phyloP scores from a whole-genome alignment of 805 yeast species.

The Kluyveromyces wickerhamii region DNA sequence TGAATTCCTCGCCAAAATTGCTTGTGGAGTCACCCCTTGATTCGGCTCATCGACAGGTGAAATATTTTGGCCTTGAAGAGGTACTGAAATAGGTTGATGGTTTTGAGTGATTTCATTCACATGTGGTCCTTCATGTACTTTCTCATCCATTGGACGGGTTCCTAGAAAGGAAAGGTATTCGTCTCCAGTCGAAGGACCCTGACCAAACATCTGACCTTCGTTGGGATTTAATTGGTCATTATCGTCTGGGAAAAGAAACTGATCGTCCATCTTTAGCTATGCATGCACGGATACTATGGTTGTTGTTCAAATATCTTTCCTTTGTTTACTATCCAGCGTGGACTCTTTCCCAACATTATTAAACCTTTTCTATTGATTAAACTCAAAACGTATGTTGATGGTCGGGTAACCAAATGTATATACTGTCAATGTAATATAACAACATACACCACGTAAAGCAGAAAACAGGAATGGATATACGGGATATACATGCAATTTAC shows the following conservation, averaged over 20 bases:
- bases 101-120: background rate
- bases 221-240: background rate
- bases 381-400: too few species aligned
- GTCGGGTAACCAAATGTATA: too few species aligned
- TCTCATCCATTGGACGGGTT: slow-evolving; percentile 39
- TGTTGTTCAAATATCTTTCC: background rate
- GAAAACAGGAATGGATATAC: too few species aligned
- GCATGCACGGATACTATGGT: background rate
- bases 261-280: slow-evolving; percentile 8
- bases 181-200: slow-evolving; percentile 6
- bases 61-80: background rate
- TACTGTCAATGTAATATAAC: too few species aligned
- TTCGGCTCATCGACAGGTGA: background rate
- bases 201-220: slow-evolving; percentile 3
- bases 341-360: too few species aligned
- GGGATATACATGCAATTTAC: too few species aligned
- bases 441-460: too few species aligned
- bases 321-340: too few species aligned
- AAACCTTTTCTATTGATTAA: too few species aligned
- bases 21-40: slow-evolving; percentile 25
- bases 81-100: background rate
- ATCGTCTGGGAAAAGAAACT: slow-evolving; percentile 4
- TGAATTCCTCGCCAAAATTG: slow-evolving; percentile 25
- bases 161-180: slow-evolving; percentile 37
- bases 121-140: background rate